Percentiles rank a stretch among this genome's conserved stretches.
phyloP scores from a whole-genome alignment of 2,329 filamentous ascomycete genomes.

The Xylariaceae sp. region DNA sequence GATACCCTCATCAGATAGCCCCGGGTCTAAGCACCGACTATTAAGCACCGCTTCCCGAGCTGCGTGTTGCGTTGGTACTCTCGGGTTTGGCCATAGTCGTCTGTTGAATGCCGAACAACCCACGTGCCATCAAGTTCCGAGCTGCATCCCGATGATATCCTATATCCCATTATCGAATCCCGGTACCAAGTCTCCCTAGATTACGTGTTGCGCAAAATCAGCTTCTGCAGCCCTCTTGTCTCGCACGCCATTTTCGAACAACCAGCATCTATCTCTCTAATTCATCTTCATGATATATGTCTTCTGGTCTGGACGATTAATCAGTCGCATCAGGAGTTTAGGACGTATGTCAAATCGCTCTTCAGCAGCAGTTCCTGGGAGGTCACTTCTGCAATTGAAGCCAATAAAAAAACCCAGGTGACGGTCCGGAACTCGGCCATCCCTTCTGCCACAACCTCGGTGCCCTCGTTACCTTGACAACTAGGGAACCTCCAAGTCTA shows the following conservation, averaged over 20 bases:
- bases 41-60: constrained; percentile 2
- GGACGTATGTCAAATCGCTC: neutral
- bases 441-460: neutral
- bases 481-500: constrained; percentile 2
- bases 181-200: neutral
- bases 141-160: constrained; percentile 23
- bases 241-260: neutral
- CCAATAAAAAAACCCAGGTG: neutral
- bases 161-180: constrained; percentile 5
- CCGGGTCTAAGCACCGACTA: constrained; percentile 12
- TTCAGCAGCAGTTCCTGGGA: neutral
- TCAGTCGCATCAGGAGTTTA: neutral
- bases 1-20: constrained; percentile 4
- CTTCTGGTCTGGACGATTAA: neutral
- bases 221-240: neutral
- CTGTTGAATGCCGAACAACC: constrained; percentile 14
- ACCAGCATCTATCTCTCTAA: neutral
- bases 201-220: neutral
- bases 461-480: constrained; percentile 1
- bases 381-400: neutral
- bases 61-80: constrained; percentile 9
- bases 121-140: constrained; percentile 19
- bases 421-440: neutral
- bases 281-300: neutral
- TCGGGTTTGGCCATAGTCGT: constrained; percentile 10